Evolutionary conservation across 1,284 basidiomycete genomes (phyloP).

Genomic region (Mycosarcoma mackinlayi): DNA sequence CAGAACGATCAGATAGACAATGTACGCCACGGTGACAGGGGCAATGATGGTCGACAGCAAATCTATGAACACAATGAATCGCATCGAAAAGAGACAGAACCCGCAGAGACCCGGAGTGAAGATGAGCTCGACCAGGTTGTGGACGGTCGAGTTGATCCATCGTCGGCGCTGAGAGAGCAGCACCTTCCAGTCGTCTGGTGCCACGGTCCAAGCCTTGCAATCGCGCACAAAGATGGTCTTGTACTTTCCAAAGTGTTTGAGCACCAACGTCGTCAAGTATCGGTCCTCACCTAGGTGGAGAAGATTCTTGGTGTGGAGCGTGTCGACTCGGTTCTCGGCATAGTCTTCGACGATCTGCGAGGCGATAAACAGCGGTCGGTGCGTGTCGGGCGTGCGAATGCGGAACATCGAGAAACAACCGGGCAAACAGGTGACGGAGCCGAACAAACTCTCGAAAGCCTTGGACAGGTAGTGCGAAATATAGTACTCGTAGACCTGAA

Average conservation of each 20-base stretch:
- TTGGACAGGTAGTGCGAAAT: slow-evolving; percentile 84
- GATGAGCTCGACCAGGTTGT: slow-evolving; percentile 92
- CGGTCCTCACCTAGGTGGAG: slow-evolving; percentile 98
- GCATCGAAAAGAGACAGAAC: slow-evolving; percentile 93
- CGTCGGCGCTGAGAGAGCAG: slow-evolving; percentile 95
- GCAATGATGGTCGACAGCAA: slow-evolving; percentile 80
- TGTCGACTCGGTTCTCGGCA: slow-evolving; percentile 95
- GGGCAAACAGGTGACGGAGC: slow-evolving; percentile 96
- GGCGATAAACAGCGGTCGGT: slow-evolving; percentile 72
- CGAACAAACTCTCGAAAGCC: slow-evolving; percentile 95
- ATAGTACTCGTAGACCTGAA: slow-evolving; percentile 77
- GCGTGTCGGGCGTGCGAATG: slow-evolving; percentile 65
- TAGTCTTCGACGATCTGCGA: slow-evolving; percentile 92
- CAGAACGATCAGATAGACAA: slow-evolving; percentile 72
- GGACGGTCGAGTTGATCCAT: slow-evolving; percentile 99
- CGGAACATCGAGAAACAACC: slow-evolving; percentile 71
- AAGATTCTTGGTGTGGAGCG: slow-evolving; percentile 87
- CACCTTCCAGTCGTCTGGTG: slow-evolving; percentile 83
- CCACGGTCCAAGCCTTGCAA: slow-evolving; percentile 77
- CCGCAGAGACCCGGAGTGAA: slow-evolving; percentile 93
- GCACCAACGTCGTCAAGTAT: slow-evolving; percentile 91
- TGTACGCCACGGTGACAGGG: slow-evolving; percentile 85
- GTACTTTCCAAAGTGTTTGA: slow-evolving; percentile 74
- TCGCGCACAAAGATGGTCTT: slow-evolving; percentile 96
- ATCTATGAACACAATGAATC: slow-evolving; percentile 97